A percentile compares a stretch with the other conserved stretches of the same genome.
Conservation (phyloP, 495 filamentous ascomycete genomes). For the Penicillium cinerascens region DNA sequence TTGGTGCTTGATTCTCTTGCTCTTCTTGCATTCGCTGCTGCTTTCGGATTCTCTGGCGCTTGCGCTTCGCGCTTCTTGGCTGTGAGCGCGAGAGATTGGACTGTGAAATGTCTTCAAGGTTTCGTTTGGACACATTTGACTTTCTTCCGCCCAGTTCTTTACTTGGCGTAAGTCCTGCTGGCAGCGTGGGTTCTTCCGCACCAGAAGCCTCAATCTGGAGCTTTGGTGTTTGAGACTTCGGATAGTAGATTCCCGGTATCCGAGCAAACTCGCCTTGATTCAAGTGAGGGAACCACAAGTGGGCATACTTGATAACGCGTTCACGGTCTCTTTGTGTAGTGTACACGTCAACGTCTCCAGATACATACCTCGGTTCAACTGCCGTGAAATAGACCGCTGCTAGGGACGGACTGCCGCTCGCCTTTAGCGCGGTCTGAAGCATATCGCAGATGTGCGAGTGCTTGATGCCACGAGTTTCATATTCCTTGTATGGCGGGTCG, state of each 20-base stretch:
- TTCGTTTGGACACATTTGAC: neutral
- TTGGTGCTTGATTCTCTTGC: neutral
- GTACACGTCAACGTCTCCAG: neutral
- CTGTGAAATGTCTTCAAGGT: neutral
- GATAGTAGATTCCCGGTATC: neutral
- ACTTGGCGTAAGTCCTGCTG: neutral
- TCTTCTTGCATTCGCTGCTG: neutral
- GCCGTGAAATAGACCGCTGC: neutral
- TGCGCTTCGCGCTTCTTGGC: neutral
- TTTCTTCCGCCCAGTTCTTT: neutral
- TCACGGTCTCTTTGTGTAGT: neutral
- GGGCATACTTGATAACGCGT: neutral
- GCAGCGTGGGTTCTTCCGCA: too few species aligned
- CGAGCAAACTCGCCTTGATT: neutral
- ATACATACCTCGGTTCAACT: neutral
- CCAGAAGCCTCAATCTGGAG: too few species aligned
- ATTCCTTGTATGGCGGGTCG: neutral
- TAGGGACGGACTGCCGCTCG: neutral
- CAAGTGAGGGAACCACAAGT: neutral
- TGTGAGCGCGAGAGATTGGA: neutral
- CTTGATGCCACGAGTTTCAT: neutral
- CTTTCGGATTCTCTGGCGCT: neutral
- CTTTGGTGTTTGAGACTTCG: neutral
- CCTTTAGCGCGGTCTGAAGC: neutral
- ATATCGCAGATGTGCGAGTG: neutral